Evolutionary conservation across 192 early-diverging fungal species (phyloP).

Genomic region (Gigaspora rosea): DNA sequence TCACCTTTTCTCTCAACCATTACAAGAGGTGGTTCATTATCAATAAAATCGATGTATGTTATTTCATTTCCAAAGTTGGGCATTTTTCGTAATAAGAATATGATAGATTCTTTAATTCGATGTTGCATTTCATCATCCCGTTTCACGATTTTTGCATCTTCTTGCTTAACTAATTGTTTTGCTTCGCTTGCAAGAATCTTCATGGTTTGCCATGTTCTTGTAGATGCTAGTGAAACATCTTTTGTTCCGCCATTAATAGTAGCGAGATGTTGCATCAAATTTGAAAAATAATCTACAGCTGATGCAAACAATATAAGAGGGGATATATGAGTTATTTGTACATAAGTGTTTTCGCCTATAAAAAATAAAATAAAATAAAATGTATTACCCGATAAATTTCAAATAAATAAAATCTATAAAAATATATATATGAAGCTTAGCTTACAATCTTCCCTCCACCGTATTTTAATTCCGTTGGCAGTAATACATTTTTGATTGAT

Average conservation of each 20-base stretch:
- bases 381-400: not conserved
- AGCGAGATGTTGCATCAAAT: constrained; percentile 14
- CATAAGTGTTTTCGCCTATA: not conserved
- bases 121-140: constrained; percentile 10
- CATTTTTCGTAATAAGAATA: not conserved
- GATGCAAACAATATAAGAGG: constrained; percentile 5
- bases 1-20: not conserved
- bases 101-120: not conserved
- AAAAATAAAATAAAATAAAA: not conserved
- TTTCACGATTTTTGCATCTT: not conserved
- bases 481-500: constrained; percentile 16
- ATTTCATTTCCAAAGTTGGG: not conserved
- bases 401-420: not conserved
- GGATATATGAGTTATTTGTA: constrained; percentile 14
- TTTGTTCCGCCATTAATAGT: not conserved
- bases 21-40: not conserved
- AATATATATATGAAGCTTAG: not conserved
- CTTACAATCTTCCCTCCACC: constrained; percentile 12
- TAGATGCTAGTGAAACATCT: not conserved
- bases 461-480: not conserved
- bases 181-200: constrained; percentile 11
- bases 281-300: constrained; percentile 1
- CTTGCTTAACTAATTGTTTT: constrained; percentile 8
- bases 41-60: not conserved
- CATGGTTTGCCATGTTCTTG: not conserved